A percentile compares a stretch with the other conserved stretches of the same genome.
These are phyloP conservation scores for Boechera divaricarpa DNA, from an alignment of 345 rosid genomes.

Conservation along the genomic window DNA sequence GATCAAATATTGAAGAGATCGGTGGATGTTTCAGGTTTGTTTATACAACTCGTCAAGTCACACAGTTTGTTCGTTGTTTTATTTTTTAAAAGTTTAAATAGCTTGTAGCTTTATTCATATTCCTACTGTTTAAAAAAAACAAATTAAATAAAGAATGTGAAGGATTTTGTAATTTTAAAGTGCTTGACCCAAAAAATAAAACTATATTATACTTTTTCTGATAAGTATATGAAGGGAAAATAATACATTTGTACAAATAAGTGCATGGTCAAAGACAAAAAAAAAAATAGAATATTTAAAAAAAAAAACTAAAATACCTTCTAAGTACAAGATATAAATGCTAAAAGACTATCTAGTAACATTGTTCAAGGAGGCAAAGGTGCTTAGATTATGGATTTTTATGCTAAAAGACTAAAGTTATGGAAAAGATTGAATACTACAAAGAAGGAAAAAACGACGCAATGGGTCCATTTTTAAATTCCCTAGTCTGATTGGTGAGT, in stretches of 20 bases:
- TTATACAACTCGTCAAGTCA: conserved; percentile 37
- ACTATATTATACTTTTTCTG: background rate
- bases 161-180: background rate
- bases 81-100: background rate
- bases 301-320: background rate
- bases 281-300: background rate
- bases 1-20: conserved; percentile 18
- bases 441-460: background rate
- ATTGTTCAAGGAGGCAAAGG: background rate
- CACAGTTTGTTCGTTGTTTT: conserved; percentile 2
- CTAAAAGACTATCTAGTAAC: no score
- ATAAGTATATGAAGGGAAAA: background rate
- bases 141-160: background rate
- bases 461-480: background rate
- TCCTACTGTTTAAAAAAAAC: background rate
- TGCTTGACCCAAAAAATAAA: background rate
- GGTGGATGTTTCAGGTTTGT: conserved; percentile 16
- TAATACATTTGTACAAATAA: background rate
- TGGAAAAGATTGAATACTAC: background rate
- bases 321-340: no score
- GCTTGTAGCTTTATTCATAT: background rate
- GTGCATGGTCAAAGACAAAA: background rate
- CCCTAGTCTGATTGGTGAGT: background rate
- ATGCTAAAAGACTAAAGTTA: background rate
- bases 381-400: background rate